Percentiles rank a stretch among this genome's conserved stretches.
These are phyloP conservation scores for Cladosporium sphaerospermum DNA, from an alignment of 2,329 filamentous ascomycete species.

Conservation along the genomic window DNA sequence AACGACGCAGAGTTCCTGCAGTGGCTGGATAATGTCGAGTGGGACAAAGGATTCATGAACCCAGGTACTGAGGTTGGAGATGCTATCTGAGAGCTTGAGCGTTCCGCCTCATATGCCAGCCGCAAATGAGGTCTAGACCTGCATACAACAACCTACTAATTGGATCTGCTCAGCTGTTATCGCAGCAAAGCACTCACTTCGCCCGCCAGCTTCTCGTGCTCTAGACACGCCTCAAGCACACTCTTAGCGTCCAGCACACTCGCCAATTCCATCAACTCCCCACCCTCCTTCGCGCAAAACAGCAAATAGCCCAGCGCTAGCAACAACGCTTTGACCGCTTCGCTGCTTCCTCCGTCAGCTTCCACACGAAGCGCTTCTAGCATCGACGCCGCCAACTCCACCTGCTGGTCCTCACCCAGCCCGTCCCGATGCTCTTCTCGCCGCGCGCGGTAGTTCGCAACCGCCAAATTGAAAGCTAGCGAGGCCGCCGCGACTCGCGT, in stretches of 20 bases:
- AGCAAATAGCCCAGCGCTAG: constrained; percentile 69
- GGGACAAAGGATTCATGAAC: constrained; percentile 7
- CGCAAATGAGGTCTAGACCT: no score
- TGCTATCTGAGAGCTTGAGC: background rate
- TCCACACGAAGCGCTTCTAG: constrained; percentile 64
- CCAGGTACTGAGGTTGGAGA: constrained; percentile 1
- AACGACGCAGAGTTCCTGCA: constrained; percentile 40
- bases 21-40: constrained; percentile 39
- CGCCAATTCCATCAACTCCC: constrained; percentile 75
- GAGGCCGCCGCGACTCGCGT: constrained; percentile 76
- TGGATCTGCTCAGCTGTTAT: no score
- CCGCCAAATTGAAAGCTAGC: constrained; percentile 74
- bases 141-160: no score
- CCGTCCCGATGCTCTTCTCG: constrained; percentile 51
- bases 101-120: no score
- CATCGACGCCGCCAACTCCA: constrained; percentile 74
- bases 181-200: constrained; percentile 18
- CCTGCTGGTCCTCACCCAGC: constrained; percentile 63
- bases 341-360: constrained; percentile 33
- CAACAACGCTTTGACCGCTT: constrained; percentile 71
- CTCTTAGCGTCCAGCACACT: constrained; percentile 67
- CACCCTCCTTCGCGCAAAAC: constrained; percentile 62
- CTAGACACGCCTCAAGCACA: constrained; percentile 46
- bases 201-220: constrained; percentile 29
- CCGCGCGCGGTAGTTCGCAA: constrained; percentile 61